These are phyloP conservation scores for Mucor velutinosus DNA, from an alignment of 371 early-diverging fungal species.

Conservation along the genomic window DNA sequence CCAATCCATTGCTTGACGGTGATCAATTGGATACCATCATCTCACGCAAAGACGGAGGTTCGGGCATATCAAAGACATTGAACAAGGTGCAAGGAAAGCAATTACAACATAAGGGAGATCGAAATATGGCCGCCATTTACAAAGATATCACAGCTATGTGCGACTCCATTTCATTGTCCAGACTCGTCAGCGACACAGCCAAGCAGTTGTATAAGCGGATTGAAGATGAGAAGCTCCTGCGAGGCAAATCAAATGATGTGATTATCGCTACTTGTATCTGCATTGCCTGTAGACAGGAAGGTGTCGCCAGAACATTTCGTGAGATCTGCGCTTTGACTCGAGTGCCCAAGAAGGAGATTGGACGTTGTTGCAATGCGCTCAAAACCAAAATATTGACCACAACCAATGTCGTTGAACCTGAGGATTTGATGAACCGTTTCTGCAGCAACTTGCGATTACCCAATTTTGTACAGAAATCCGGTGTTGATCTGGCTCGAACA, in stretches of 20 bases:
- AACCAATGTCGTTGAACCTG: conserved; percentile 67
- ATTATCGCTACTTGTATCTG: conserved; percentile 97
- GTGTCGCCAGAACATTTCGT: conserved; percentile 95
- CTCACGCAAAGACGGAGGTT: conserved; percentile 77
- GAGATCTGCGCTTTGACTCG: conserved; percentile 94
- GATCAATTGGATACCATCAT: conserved; percentile 92
- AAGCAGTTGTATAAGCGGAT: conserved; percentile 93
- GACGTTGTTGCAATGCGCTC: conserved; percentile 81
- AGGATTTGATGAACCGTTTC: conserved; percentile 86
- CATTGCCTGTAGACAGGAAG: conserved; percentile 93
- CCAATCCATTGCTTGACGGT: conserved; percentile 87
- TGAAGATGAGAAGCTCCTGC: conserved; percentile 84
- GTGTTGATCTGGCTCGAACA: conserved; percentile 68
- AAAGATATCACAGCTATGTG: conserved; percentile 92
- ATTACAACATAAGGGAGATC: conserved; percentile 58
- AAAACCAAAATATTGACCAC: conserved; percentile 66
- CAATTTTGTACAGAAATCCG: conserved; percentile 70
- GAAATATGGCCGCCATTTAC: conserved; percentile 86
- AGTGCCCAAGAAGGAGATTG: conserved; percentile 91
- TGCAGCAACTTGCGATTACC: conserved; percentile 76
- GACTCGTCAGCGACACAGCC: conserved; percentile 88
- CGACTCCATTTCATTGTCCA: conserved; percentile 86
- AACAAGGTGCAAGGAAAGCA: conserved; percentile 69
- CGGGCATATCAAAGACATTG: conserved; percentile 68
- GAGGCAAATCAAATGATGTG: conserved; percentile 88